Conservation (phyloP, 2,329 filamentous ascomycete genomes). For the Cordyceps fumosorosea region DNA sequence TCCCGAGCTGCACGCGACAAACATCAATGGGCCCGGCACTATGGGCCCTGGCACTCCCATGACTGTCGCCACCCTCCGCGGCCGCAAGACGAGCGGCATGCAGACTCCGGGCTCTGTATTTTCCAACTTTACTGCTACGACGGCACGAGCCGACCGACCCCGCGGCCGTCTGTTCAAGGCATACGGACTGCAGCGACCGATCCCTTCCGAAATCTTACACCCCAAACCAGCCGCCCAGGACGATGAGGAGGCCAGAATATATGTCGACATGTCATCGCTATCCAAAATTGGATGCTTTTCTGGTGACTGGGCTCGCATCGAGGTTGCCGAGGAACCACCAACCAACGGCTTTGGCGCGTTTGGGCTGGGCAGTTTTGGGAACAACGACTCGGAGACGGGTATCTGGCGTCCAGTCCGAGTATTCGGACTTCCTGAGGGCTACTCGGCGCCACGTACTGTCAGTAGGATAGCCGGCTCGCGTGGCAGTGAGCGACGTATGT, state of each 20-base stretch:
- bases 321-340: slow-evolving; percentile 68
- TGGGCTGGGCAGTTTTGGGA: slow-evolving; percentile 57
- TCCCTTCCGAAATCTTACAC: slow-evolving; percentile 74
- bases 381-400: slow-evolving; percentile 47
- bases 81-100: slow-evolving; percentile 61
- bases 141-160: slow-evolving; percentile 64
- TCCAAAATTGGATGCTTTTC: slow-evolving; percentile 94
- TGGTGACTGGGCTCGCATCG: slow-evolving; percentile 89
- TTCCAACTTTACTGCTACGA: slow-evolving; percentile 80
- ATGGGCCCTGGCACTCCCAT: slow-evolving; percentile 76
- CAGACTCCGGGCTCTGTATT: slow-evolving; percentile 83
- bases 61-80: slow-evolving; percentile 54
- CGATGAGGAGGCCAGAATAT: slow-evolving; percentile 84
- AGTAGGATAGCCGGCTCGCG: slow-evolving; percentile 53
- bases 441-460: slow-evolving; percentile 49
- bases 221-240: slow-evolving; percentile 71
- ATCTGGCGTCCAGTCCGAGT: slow-evolving; percentile 81
- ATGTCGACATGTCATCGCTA: slow-evolving; percentile 80
- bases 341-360: slow-evolving; percentile 59
- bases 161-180: slow-evolving; percentile 78
- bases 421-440: slow-evolving; percentile 78
- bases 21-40: slow-evolving; percentile 72
- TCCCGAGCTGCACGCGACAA: slow-evolving; percentile 69
- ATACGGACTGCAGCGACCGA: slow-evolving; percentile 63
- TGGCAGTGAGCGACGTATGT: slow-evolving; percentile 45